These are phyloP conservation scores for Delphinella strobiligena DNA, from an alignment of 2,329 filamentous ascomycete genomes.

Conservation along the genomic window DNA sequence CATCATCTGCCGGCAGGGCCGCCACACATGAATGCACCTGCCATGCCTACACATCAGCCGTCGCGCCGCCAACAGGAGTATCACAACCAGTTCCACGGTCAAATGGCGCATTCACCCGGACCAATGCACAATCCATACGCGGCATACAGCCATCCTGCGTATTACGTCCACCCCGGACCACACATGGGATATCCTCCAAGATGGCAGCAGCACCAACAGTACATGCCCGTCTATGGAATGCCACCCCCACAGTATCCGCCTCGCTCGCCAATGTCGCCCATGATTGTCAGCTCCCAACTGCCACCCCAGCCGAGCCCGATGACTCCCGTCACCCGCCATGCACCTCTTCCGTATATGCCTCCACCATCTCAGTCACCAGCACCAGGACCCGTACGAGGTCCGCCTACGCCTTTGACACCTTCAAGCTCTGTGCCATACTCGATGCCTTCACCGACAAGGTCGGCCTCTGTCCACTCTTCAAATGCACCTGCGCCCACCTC, in stretches of 20 bases:
- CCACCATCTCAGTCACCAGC: constrained; percentile 8
- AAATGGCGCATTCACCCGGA: neutral
- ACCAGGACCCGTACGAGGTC: constrained; percentile 7
- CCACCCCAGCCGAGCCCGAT: constrained; percentile 34
- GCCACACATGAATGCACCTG: constrained; percentile 35
- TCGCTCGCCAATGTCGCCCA: constrained; percentile 31
- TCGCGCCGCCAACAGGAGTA: constrained; percentile 27
- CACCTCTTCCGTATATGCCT: constrained; percentile 12
- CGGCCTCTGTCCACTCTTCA: constrained; percentile 20
- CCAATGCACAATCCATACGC: constrained; percentile 18
- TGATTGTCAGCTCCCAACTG: constrained; percentile 34
- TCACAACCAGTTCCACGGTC: neutral
- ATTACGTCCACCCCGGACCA: constrained; percentile 28
- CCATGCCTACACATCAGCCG: constrained; percentile 23
- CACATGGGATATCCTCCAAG: constrained; percentile 22
- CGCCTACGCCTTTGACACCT: constrained; percentile 8
- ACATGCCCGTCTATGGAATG: constrained; percentile 26
- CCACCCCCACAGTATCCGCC: constrained; percentile 23
- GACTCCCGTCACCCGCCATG: constrained; percentile 26
- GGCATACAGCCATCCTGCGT: constrained; percentile 22
- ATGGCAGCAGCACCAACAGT: constrained; percentile 25
- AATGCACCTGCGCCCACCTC: constrained; percentile 19
- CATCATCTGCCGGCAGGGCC: constrained; percentile 57
- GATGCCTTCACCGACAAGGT: constrained; percentile 15
- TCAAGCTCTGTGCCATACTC: constrained; percentile 25